These are phyloP conservation scores for Przewalskia tangutica DNA, from an alignment of 257 asterid species.

Conservation along the genomic window DNA sequence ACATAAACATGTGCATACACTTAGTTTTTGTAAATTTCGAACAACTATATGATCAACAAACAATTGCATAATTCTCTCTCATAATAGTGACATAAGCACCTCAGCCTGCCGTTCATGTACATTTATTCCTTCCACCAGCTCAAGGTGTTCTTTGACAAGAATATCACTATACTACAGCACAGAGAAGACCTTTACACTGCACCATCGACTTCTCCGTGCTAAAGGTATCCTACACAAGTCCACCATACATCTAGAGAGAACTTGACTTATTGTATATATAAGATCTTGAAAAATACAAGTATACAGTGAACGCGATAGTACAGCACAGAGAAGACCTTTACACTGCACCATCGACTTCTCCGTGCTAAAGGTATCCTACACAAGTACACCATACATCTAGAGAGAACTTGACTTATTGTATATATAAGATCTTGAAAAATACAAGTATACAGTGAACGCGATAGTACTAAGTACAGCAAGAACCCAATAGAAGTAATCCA, in stretches of 20 bases:
- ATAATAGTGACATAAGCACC: not conserved
- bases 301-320: constrained; percentile 15
- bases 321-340: too few relatives aligned
- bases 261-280: constrained; percentile 20
- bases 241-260: not conserved
- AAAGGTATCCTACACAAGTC: not conserved
- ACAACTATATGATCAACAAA: too few relatives aligned
- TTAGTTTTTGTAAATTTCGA: not conserved
- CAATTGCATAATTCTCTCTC: too few relatives aligned
- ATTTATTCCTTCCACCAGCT: not conserved
- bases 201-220: not conserved
- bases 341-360: not conserved
- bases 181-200: not conserved
- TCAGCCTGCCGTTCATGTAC: not conserved
- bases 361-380: not conserved
- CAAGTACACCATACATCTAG: not conserved
- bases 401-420: constrained; percentile 13
- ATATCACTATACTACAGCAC: not conserved
- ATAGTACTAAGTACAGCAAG: constrained; percentile 24
- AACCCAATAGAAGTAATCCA: constrained; percentile 33
- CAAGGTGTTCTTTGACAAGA: not conserved
- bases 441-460: constrained; percentile 16
- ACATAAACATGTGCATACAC: not conserved
- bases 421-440: constrained; percentile 18
- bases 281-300: constrained; percentile 15